phyloP scores from a whole-genome alignment of 192 early-diverging fungal species.

The Lunasporangiospora selenospora region DNA sequence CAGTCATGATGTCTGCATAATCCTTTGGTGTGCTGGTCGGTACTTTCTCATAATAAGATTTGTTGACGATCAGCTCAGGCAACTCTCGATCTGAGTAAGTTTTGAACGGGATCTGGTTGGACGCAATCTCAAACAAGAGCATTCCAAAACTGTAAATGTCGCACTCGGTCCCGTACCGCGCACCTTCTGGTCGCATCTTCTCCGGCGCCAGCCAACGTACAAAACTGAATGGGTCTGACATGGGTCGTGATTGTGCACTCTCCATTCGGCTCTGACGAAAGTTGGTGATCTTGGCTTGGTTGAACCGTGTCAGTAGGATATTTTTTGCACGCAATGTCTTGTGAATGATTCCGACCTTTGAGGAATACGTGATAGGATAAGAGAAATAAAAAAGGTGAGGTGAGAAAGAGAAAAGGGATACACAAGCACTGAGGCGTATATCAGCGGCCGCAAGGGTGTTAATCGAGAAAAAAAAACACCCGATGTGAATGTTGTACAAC shows the following conservation, averaged over 20 bases:
- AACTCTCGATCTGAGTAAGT: constrained; percentile 15
- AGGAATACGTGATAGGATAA: neutral
- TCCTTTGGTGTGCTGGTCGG: constrained; percentile 23
- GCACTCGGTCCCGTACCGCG: constrained; percentile 36
- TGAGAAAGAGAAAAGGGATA: neutral
- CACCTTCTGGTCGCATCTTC: constrained; percentile 38
- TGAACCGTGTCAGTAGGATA: constrained; percentile 30
- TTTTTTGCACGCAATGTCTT: constrained; percentile 45
- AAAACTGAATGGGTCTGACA: constrained; percentile 48
- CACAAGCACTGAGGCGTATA: too few species aligned
- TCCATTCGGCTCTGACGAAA: constrained; percentile 45
- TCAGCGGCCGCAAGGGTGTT: too few species aligned
- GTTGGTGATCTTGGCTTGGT: constrained; percentile 44
- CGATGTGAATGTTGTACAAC: too few species aligned
- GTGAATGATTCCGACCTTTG: constrained; percentile 46
- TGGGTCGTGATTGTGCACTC: constrained; percentile 33
- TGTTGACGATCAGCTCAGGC: constrained; percentile 41
- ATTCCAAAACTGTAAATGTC: constrained; percentile 48
- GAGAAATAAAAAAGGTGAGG: neutral
- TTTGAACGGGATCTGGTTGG: constrained; percentile 28
- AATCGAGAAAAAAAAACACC: too few species aligned
- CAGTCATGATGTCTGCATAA: constrained; percentile 40
- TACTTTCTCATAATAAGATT: constrained; percentile 33
- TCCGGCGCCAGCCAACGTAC: constrained; percentile 46
- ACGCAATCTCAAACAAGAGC: constrained; percentile 43